These are phyloP conservation scores for Solanum raphanifolium DNA, from an alignment of 257 asterid genomes.

Conservation along the genomic window DNA sequence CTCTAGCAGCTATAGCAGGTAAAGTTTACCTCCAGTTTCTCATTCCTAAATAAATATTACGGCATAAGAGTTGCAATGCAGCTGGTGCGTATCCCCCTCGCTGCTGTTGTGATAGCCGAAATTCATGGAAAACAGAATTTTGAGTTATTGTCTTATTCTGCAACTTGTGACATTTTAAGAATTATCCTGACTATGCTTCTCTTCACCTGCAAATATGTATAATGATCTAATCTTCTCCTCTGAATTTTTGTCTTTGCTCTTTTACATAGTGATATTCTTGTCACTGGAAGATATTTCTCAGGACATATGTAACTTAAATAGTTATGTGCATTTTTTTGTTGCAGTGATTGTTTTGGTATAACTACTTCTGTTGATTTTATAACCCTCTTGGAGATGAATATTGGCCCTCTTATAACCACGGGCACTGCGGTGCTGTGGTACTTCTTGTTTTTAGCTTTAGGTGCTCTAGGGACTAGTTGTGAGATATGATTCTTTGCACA, in stretches of 20 bases:
- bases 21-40: background rate
- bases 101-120: background rate
- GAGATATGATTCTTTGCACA: background rate
- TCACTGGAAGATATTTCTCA: background rate
- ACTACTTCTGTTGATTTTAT: background rate
- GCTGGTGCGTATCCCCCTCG: background rate
- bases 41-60: background rate
- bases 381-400: background rate
- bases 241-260: background rate
- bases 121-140: background rate
- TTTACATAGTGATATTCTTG: background rate
- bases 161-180: background rate
- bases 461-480: background rate
- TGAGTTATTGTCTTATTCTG: background rate
- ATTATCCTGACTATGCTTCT: background rate
- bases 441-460: background rate
- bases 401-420: background rate
- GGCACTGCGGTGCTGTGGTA: background rate
- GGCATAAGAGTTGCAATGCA: background rate
- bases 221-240: background rate
- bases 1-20: conserved; percentile 97
- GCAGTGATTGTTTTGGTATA: background rate
- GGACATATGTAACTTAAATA: background rate
- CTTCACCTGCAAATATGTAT: background rate
- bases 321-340: background rate